A percentile compares a stretch with the other conserved stretches of the same genome.
Evolutionary conservation across 495 filamentous ascomycete species (phyloP).

Genomic region (Acidiella bohemica): DNA sequence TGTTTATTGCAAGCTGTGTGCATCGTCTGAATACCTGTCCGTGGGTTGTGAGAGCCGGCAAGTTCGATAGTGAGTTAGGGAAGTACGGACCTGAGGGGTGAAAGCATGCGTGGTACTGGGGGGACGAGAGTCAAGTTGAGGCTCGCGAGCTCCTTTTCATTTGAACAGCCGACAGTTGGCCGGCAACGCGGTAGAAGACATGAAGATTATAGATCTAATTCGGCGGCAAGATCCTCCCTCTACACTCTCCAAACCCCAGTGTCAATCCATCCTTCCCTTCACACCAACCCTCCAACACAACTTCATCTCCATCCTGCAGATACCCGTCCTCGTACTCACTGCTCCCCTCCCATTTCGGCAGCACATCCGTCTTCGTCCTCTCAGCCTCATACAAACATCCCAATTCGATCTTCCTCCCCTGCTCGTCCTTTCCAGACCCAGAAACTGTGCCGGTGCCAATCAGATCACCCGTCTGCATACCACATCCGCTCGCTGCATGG

Average conservation of each 20-base stretch:
- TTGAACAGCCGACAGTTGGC: too few relatives aligned
- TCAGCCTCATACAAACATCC: conserved; percentile 23
- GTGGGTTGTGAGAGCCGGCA: too few relatives aligned
- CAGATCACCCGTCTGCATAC: conserved; percentile 20
- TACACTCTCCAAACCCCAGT: conserved; percentile 21
- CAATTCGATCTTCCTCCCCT: conserved; percentile 15
- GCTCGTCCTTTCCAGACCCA: conserved; percentile 10
- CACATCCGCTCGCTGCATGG: conserved; percentile 20
- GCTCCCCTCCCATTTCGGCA: conserved; percentile 10
- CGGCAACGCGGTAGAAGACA: too few relatives aligned
- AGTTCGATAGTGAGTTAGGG: too few relatives aligned
- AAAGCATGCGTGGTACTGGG: too few relatives aligned
- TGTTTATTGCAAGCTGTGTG: too few relatives aligned
- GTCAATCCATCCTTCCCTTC: conserved; percentile 9
- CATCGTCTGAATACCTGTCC: too few relatives aligned
- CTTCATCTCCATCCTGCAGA: conserved; percentile 22
- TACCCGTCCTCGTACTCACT: conserved; percentile 17
- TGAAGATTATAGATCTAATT: too few relatives aligned
- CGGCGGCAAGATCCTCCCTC: conserved; percentile 17
- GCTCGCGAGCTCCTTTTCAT: too few relatives aligned
- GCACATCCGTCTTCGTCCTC: conserved; percentile 12
- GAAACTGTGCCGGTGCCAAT: conserved; percentile 23
- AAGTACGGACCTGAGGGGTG: too few relatives aligned
- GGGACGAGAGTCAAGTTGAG: too few relatives aligned
- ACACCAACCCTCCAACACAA: conserved; percentile 22